Percentiles rank a stretch among this genome's conserved stretches.
Evolutionary conservation across 768 basidiomycete genomes (phyloP).

Genomic region (Trametes coccinea): DNA sequence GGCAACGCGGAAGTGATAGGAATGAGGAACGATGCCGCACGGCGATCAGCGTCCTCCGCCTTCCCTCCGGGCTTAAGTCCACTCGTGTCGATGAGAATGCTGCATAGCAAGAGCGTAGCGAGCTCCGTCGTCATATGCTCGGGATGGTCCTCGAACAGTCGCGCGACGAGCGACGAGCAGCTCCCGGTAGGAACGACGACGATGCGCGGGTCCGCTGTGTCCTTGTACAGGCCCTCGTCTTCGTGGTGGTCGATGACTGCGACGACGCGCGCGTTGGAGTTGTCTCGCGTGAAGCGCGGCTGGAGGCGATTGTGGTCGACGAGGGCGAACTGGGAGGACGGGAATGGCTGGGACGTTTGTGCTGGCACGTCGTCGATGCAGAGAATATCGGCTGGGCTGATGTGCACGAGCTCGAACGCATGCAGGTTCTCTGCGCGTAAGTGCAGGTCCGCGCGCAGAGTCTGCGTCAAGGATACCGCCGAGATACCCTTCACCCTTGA

Average conservation of each 20-base stretch:
- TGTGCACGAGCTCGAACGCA: conserved; percentile 62
- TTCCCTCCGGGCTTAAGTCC: conserved; percentile 81
- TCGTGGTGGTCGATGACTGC: conserved; percentile 90
- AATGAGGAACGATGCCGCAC: conserved; percentile 64
- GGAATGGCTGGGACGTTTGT: conserved; percentile 40
- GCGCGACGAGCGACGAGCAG: conserved; percentile 69
- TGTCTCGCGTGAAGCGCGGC: conserved; percentile 41
- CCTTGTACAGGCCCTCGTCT: conserved; percentile 72
- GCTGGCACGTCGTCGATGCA: conserved; percentile 65
- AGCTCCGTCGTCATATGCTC: conserved; percentile 54
- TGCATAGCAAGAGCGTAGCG: conserved; percentile 75
- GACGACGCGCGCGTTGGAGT: conserved; percentile 53
- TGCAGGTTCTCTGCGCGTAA: conserved; percentile 88
- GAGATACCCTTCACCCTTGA: conserved; percentile 42
- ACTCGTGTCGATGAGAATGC: conserved; percentile 84
- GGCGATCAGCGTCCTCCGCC: conserved; percentile 62
- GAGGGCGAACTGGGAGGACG: conserved; percentile 66
- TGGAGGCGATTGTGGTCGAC: conserved; percentile 89
- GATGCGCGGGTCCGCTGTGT: conserved; percentile 64
- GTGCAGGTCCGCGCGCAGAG: conserved; percentile 62
- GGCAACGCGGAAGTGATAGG: conserved; percentile 41
- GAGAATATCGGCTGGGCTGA: conserved; percentile 60
- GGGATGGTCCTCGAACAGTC: conserved; percentile 31
- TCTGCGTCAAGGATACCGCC: conserved; percentile 73
- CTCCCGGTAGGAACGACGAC: conserved; percentile 71